phyloP scores from a whole-genome alignment of 2,329 filamentous ascomycete genomes.

The Cytospora schulzeri region DNA sequence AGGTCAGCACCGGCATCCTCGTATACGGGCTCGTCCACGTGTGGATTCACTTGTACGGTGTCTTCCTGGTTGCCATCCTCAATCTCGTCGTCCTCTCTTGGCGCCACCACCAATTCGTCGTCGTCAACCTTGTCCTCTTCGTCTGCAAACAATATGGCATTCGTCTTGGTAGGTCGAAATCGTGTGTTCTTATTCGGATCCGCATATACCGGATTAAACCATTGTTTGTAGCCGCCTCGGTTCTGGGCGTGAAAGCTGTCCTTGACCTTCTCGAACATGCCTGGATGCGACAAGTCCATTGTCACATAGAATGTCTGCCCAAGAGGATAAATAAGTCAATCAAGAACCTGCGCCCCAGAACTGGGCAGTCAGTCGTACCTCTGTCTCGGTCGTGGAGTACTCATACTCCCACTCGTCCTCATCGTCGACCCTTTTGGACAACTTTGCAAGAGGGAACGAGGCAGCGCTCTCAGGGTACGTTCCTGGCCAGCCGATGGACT shows the following conservation, averaged over 20 bases:
- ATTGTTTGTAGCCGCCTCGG: constrained; percentile 49
- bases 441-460: constrained; percentile 20
- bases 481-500: constrained; percentile 25
- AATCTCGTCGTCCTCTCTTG: constrained; percentile 22
- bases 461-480: constrained; percentile 16
- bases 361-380: constrained; percentile 43
- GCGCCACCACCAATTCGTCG: constrained; percentile 17
- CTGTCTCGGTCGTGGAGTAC: constrained; percentile 64
- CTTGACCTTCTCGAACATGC: constrained; percentile 52
- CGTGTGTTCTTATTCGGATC: constrained; percentile 28
- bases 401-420: constrained; percentile 69
- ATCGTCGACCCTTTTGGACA: constrained; percentile 38
- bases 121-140: constrained; percentile 29
- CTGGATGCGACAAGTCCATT: constrained; percentile 62
- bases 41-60: constrained; percentile 21
- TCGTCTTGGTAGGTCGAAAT: constrained; percentile 26
- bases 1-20: constrained; percentile 15
- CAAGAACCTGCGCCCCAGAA: too few relatives aligned
- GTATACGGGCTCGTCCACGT: constrained; percentile 18
- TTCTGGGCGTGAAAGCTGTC: constrained; percentile 42
- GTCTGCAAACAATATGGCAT: constrained; percentile 28
- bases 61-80: constrained; percentile 26
- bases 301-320: constrained; percentile 67
- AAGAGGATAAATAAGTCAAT: constrained; percentile 6
- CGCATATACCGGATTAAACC: constrained; percentile 38